Base-by-base conservation (phyloP, 2,329 filamentous ascomycete genomes). In the Trichoderma cornu-damae region DNA sequence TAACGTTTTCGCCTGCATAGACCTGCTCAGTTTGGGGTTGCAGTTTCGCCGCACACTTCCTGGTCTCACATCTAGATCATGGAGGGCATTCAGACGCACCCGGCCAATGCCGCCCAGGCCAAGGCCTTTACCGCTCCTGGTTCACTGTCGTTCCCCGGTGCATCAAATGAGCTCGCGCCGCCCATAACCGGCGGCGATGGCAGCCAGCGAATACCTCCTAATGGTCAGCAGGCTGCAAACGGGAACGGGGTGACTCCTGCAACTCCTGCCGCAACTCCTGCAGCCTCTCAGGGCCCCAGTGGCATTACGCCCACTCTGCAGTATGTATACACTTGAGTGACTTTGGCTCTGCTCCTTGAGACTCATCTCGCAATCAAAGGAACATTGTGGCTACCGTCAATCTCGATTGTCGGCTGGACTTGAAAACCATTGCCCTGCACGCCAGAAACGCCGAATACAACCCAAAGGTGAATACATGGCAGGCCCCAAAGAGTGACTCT, bases 381-480 rank as follows among this genome's bases (percentile, higher is more conserved):
- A 96, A 97, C 79, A 96, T 97, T 78, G 93, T 97, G 75, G 93
- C 94, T 66, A 99, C 94, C 66, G 94, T 97, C 79, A 97, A 97
- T 75, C 83, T 97, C 70, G 90, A 95, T 80, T 96, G 93, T 78
- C 92, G 93, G 67, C 79, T 97, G 77, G 94, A 99, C 73, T 83
- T 99, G 66, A 97, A 97, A 88, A 97, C 94, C 67, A 97, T 99
- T 73, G 94, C 94, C 67, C 83, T 97, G 72, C 94, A 99, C 76
- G 94, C 94, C 63, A 87, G 94, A 76, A 99, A 97, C 74, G 94
- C 94, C 63, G 94, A 97, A 81, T 96, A 96, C 81, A 96, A 96
- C 72, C 92, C 91, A 61, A 96, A 96, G 89, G 89, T 93, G 89
- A 76, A 51, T 51, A 44, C 50, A 16, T 51, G 34, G 34, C 24